Base-by-base conservation (phyloP, 2,329 filamentous ascomycete species). In the Colletotrichum cuscutae region DNA sequence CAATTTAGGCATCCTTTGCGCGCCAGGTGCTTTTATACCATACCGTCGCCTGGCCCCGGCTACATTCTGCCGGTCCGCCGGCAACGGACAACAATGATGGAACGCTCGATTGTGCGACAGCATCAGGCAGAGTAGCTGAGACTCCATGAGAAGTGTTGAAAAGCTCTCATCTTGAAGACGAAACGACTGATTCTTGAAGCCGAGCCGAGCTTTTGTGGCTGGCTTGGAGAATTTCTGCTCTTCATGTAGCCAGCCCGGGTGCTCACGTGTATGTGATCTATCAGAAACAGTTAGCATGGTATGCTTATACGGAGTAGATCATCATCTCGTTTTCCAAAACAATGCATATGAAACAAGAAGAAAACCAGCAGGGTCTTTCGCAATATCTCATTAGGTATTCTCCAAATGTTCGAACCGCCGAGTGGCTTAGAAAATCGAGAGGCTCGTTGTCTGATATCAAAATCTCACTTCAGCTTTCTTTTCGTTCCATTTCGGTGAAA, bases 1-100 rank as follows among this genome's bases (percentile, higher is more conserved):
- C 58, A 24, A 22, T 56, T 62, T 35, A 32, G 60, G 49, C 60
- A 70, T 65, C 46, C 60, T 49, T 3, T 61, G 65, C 60, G 66
- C 60, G 35, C 52, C 65, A 69, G 68, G 28, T 15, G 28, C n/a
- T 11, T 37, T 15, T 15, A 9, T 5, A 35, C 7, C 9, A 30
- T 13, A 46, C 42, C 26, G 60, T 69, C 53, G 32, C 42, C 28
- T 32, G 19, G 30, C n/a, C 9, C 28, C 8, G 46, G 30, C 15
- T 42, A 46, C 56, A 28, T 24, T 65, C 67, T 54, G 54, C 67
- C 67, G 67, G 59, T 12, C 32, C 15, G 42, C 8, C 6, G 42
- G 19, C 42, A 49, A 49, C 8, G 3, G 42, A 22, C 42, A 49
- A 49, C 19, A n/a, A 49, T 8, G 8, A 49, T n/a, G 42, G 19